A percentile compares a stretch with the other conserved stretches of the same genome.
Evolutionary conservation across 1,284 basidiomycete genomes (phyloP).

Genomic region (Anthracocystis walkeri): DNA sequence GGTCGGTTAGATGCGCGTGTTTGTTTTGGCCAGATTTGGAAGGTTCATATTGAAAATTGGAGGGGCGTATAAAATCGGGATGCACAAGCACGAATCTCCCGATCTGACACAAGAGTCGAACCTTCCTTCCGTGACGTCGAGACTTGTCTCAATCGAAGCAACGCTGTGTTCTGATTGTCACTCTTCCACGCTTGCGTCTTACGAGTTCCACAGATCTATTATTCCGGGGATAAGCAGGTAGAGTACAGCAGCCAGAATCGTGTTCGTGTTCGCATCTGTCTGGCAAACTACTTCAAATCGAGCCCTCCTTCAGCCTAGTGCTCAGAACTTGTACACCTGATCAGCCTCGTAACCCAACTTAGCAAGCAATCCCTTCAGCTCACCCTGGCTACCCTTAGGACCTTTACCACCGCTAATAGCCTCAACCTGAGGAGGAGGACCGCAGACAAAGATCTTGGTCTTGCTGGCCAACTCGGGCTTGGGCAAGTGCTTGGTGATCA

Average conservation of each 20-base stretch:
- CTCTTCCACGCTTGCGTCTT: too few relatives aligned
- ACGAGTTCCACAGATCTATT: too few relatives aligned
- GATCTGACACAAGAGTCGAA: too few relatives aligned
- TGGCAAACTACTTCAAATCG: background rate
- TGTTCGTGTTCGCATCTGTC: background rate
- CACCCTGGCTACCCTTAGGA: conserved; percentile 65
- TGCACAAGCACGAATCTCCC: too few relatives aligned
- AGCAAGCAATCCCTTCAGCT: conserved; percentile 64
- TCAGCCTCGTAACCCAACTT: conserved; percentile 65
- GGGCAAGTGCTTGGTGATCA: conserved; percentile 81
- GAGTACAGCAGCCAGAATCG: too few relatives aligned
- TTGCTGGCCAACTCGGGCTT: conserved; percentile 78
- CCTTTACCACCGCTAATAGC: conserved; percentile 66
- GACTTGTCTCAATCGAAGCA: too few relatives aligned
- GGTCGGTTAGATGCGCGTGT: background rate
- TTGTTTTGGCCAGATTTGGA: conserved; percentile 20
- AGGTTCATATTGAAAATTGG: conserved; percentile 2
- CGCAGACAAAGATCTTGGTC: conserved; percentile 90
- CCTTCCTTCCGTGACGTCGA: too few relatives aligned
- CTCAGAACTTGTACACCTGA: conserved; percentile 66
- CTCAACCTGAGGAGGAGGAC: conserved; percentile 70
- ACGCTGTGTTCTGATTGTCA: too few relatives aligned
- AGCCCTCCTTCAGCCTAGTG: background rate
- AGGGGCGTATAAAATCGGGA: conserved; percentile 4
- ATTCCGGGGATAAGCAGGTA: too few relatives aligned